These are phyloP conservation scores for Podaxis sp. DNA, from an alignment of 768 basidiomycete species.

Conservation along the genomic window DNA sequence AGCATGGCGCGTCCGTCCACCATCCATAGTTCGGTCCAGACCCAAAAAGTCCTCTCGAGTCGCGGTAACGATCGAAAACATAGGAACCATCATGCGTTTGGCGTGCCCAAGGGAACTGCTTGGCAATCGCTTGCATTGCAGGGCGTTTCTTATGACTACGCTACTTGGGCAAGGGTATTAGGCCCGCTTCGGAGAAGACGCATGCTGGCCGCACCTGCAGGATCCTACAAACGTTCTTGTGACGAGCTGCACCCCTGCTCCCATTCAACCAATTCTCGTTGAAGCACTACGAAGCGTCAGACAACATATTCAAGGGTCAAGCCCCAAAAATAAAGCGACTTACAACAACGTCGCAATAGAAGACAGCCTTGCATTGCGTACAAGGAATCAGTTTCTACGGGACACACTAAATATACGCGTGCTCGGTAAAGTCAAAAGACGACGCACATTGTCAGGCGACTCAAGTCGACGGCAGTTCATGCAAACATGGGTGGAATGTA, in stretches of 20 bases:
- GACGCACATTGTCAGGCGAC: constrained; percentile 3
- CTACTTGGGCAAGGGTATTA: not conserved
- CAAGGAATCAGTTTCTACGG: constrained; percentile 7
- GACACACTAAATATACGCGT: not conserved
- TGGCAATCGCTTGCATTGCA: constrained; percentile 15
- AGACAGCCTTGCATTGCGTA: constrained; percentile 7
- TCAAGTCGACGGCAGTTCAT: constrained; percentile 9
- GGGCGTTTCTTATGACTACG: constrained; percentile 7
- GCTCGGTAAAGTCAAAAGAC: not conserved
- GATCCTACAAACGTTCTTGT: constrained; percentile 4
- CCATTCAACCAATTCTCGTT: constrained; percentile 7
- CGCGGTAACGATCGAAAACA: constrained; percentile 14
- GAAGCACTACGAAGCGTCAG: not conserved
- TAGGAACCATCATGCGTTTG: constrained; percentile 13
- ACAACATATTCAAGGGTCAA: not conserved
- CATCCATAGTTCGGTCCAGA: constrained; percentile 31
- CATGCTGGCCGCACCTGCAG: not conserved
- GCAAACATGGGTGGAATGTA: constrained; percentile 7
- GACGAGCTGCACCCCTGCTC: not conserved
- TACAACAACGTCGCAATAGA: constrained; percentile 11
- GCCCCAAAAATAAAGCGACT: not conserved
- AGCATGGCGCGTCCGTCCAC: constrained; percentile 28
- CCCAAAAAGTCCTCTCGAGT: constrained; percentile 26
- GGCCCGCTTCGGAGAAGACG: not conserved
- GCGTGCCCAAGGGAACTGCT: constrained; percentile 22